Percentiles rank a stretch among this genome's conserved stretches.
These are phyloP conservation scores for Coelastrella sp. DNA, from an alignment of 139 green algal genomes.

Conservation along the genomic window DNA sequence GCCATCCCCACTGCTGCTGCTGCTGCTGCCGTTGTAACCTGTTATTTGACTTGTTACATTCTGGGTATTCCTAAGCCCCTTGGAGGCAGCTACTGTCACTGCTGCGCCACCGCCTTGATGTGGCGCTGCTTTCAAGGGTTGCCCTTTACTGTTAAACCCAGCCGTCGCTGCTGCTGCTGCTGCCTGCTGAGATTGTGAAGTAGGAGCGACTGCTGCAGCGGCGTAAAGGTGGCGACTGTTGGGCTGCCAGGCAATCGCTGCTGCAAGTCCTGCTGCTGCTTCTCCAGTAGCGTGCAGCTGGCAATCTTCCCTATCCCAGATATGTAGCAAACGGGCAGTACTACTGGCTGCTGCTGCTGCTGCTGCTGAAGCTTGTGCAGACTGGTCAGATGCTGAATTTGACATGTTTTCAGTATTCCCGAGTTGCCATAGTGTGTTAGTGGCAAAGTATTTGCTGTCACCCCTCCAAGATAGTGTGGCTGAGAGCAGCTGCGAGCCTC, in stretches of 20 bases:
- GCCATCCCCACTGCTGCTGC: neutral
- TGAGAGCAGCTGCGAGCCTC: neutral
- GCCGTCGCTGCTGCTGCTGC: conserved; percentile 13
- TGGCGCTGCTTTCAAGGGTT: conserved; percentile 15
- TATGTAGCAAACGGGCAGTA: conserved; percentile 41
- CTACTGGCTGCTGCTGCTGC: conserved; percentile 1
- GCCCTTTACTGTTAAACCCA: conserved; percentile 17
- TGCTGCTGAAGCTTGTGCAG: too few relatives aligned
- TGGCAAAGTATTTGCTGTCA: conserved; percentile 86
- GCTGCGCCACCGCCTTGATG: neutral
- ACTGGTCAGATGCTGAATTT: neutral
- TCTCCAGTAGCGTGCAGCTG: conserved; percentile 75
- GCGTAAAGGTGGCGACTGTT: conserved; percentile 88
- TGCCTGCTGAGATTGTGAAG: neutral
- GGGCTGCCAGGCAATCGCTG: conserved; percentile 87
- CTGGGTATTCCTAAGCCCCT: too few relatives aligned
- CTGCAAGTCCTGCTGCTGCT: conserved; percentile 55
- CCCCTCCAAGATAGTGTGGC: conserved; percentile 80
- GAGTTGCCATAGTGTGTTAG: conserved; percentile 45
- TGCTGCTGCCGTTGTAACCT: too few relatives aligned
- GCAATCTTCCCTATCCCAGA: conserved; percentile 78
- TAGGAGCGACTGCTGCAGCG: conserved; percentile 13
- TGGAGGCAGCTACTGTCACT: neutral
- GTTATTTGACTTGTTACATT: too few relatives aligned
- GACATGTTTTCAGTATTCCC: too few relatives aligned